Evolutionary conservation across 2,329 filamentous ascomycete species (phyloP), one percentile per base, ranked within the genome.

Genomic region (Xylariaceae sp.): DNA sequence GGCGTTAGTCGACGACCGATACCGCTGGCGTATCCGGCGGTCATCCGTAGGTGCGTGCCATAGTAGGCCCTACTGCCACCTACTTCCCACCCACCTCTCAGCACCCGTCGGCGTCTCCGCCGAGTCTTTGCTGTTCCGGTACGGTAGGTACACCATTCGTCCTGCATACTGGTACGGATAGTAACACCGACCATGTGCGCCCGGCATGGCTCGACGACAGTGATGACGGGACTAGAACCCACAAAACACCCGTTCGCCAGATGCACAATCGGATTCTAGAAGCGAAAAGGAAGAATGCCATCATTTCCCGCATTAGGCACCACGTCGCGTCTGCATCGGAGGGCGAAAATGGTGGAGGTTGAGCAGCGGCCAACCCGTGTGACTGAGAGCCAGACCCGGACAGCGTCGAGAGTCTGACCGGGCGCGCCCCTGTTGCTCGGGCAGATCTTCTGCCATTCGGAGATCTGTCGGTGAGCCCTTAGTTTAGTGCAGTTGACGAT

Each of bases 341-440:
- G 23, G 42, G 42, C 42, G 42, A 45, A 45, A 15, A 30, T 30
- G 9, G 37, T 45, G 42, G 42, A 13, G 52, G 62, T 70, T 66
- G 68, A 67, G 68, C 55, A 61, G 51, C 68, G 68, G 68, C 55
- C 59, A 67, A 67, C 59, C 68, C 68, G 68, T 68, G 59, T 66
- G 66, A 30, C 23, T 30, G 23, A 69, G n/a, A 69, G 68, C 60
- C 56, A 58, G 63, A 47, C 54, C 56, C 57, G 57, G 53, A 55
- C 53, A 58, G 11, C 35, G 10, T n/a, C 42, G 13, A 45, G 13
- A 4, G n/a, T 45, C 42, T n/a, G n/a, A n/a, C 42, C 42, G 42
- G 42, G 13, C 42, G 13, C 42, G 13, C 42, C 10, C 42, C 13
- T 45, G 11, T n/a, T 45, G 9, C n/a, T 45, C 42, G 42, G 18